A percentile compares a stretch with the other conserved stretches of the same genome.
Conservation (phyloP, 2,329 filamentous ascomycete species). For the Colletotrichum siamense region DNA sequence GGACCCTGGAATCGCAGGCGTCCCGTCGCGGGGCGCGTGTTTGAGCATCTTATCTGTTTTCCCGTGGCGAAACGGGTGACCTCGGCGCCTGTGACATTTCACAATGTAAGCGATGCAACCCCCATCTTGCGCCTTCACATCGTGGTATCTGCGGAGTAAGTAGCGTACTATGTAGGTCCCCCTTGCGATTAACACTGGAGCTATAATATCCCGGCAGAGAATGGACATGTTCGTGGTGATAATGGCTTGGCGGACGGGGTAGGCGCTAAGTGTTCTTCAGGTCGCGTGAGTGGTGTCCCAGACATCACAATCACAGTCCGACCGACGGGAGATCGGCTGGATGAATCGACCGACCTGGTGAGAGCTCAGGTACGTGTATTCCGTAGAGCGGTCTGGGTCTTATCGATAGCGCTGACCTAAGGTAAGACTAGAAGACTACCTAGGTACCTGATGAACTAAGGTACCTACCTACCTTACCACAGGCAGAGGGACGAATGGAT, state of each 20-base stretch:
- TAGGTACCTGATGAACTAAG: not conserved
- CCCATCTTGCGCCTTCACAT: not conserved
- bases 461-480: not conserved
- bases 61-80: not conserved
- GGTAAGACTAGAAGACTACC: not conserved
- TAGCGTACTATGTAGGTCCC: not conserved
- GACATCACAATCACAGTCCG: not conserved
- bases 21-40: not conserved
- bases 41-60: not conserved
- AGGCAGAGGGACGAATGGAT: not conserved
- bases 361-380: not conserved
- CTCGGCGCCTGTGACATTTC: not conserved
- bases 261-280: not conserved
- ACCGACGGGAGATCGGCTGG: not conserved
- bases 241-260: not conserved
- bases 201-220: not conserved
- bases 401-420: not conserved
- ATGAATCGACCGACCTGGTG: not conserved
- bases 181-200: not conserved
- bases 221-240: not conserved
- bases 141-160: not conserved
- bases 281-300: slow-evolving; percentile 14
- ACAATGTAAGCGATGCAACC: not conserved
- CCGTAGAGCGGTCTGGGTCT: not conserved
- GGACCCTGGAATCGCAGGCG: not conserved